Percentiles rank a stretch among this genome's conserved stretches.
phyloP scores from a whole-genome alignment of 192 early-diverging fungal genomes.

The Phycomyces blakesleeanus region DNA sequence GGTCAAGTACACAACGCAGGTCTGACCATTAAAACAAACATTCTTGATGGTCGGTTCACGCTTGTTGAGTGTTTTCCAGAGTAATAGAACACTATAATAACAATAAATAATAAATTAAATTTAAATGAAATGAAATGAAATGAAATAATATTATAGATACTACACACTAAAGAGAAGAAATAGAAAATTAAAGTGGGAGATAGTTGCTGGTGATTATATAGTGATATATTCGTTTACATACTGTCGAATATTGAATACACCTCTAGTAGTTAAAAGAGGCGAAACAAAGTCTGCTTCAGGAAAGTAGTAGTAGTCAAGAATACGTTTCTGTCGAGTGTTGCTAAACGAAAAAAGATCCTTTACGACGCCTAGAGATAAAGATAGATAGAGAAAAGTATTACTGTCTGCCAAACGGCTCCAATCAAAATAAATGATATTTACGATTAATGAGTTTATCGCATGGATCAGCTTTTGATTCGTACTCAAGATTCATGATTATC shows the following conservation, averaged over 20 bases:
- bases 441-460: too few species aligned
- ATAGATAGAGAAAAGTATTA: not conserved
- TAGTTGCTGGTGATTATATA: too few species aligned
- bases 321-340: constrained; percentile 42
- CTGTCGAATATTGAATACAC: constrained; percentile 49
- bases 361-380: constrained; percentile 29
- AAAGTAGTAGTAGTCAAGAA: constrained; percentile 51
- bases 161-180: too few species aligned
- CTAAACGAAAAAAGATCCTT: constrained; percentile 48
- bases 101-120: constrained; percentile 17
- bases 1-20: constrained; percentile 46
- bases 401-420: too few species aligned
- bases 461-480: too few species aligned
- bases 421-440: too few species aligned
- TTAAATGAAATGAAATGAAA: not conserved
- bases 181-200: too few species aligned
- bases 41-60: not conserved
- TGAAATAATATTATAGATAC: not conserved
- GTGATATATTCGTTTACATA: too few species aligned
- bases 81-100: constrained; percentile 4
- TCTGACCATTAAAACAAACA: constrained; percentile 32
- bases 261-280: constrained; percentile 47
- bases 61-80: constrained; percentile 2
- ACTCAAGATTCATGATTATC: too few species aligned
- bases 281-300: constrained; percentile 45